Evolutionary conservation across 495 filamentous ascomycete species (phyloP), one percentile per base, ranked within the genome.

Genomic region (Cladorrhinum samala): DNA sequence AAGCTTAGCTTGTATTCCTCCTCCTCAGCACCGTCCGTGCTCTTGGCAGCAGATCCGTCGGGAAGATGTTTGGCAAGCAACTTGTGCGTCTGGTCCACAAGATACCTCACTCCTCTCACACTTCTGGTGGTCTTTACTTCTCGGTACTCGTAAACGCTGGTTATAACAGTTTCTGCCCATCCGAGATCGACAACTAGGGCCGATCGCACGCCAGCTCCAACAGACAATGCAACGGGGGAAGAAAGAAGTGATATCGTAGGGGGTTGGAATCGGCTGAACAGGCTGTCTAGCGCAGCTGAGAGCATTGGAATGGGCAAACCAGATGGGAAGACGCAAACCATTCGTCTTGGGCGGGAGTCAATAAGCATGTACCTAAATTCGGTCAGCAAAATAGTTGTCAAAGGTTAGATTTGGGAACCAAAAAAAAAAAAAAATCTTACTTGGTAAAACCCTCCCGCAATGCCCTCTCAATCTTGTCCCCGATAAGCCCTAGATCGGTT

Each of bases 161-260:
- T 93, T 13, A 90, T 78, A 0, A 84, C 79, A 0, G 89, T 92
- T 64, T 96, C 94, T 38, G 79, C 78, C 93, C 93, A 97, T 50
- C 92, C 92, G 33, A 98, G 73, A 63, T 97, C 91, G 9, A 97
- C 77, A 2, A 96, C 80, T 20, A 97, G 67, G 2, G 83, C 87
- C 16, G 87, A 83, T 11, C 93, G 84, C 47, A 91, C 73, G 3
- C 93, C 93, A 8, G 90, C 89, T 27, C 84, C 86, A 3, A 88
- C 80, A n/a, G 83, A 74, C 8, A 81, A 66, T 68, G 90, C 82
- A 11, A 88, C 72, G 1, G 91, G 81, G 5, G 83, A 79, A 1
- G 88, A 85, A 55, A 96, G 66, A 41, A 96, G 75, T 6, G 87
- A 90, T 49, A 96, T 78, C n/a, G 80, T 85, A 1, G 92, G 88